A percentile compares a stretch with the other conserved stretches of the same genome.
Evolutionary conservation across 2,329 filamentous ascomycete genomes (phyloP).

Genomic region (Diaporthe caulivora): DNA sequence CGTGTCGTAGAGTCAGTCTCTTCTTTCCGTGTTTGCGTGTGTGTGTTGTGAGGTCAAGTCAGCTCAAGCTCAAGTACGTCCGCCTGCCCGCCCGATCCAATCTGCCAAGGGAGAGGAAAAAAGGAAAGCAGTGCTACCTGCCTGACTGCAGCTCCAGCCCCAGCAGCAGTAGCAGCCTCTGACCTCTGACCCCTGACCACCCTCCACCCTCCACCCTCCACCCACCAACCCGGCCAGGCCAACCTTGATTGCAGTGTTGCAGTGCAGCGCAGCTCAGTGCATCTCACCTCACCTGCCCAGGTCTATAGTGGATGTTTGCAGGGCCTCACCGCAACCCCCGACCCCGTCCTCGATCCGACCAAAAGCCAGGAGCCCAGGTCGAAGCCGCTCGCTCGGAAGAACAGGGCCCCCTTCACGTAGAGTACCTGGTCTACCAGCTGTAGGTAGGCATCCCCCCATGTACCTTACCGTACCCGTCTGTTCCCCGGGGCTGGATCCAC

Average conservation of each 20-base stretch:
- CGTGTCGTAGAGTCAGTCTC: neutral
- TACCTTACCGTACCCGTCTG: constrained; percentile 10
- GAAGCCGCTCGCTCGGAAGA: constrained; percentile 2
- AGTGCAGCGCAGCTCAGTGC: constrained; percentile 26
- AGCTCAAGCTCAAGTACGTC: neutral
- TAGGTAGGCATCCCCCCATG: constrained; percentile 5
- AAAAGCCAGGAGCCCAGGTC: neutral
- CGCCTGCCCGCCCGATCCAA: neutral
- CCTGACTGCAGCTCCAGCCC: constrained; percentile 15
- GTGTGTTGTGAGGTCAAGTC: constrained; percentile 11
- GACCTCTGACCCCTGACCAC: constrained; percentile 17
- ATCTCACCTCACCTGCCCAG: constrained; percentile 20
- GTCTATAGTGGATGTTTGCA: constrained; percentile 9
- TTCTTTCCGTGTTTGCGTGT: neutral
- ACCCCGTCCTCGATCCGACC: neutral
- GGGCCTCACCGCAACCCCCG: constrained; percentile 23
- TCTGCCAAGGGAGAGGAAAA: neutral
- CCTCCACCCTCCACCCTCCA: neutral
- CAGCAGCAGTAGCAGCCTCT: constrained; percentile 1
- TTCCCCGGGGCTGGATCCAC: constrained; percentile 14
- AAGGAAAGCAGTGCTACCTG: constrained; percentile 12
- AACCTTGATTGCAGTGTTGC: constrained; percentile 30
- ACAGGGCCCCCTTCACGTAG: constrained; percentile 13
- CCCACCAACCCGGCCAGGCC: constrained; percentile 13
- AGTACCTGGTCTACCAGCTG: neutral